These are phyloP conservation scores for Paramecium sonneborni DNA, from an alignment of 73 alveolate species.

Conservation along the genomic window DNA sequence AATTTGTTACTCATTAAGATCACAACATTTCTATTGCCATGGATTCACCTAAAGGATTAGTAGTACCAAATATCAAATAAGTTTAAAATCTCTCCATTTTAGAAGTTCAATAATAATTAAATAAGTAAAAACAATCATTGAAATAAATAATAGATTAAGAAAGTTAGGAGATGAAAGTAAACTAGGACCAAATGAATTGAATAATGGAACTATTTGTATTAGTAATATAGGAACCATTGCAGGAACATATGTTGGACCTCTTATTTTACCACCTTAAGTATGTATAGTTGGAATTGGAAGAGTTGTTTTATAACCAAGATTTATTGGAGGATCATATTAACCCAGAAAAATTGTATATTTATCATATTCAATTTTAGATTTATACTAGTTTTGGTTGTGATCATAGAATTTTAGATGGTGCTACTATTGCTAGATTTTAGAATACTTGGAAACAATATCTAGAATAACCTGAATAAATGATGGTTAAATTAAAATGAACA, in stretches of 20 bases:
- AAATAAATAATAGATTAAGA: constrained; percentile 37
- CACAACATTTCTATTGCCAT: constrained; percentile 90
- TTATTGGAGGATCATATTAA: neutral
- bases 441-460: constrained; percentile 71
- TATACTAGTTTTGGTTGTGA: constrained; percentile 82
- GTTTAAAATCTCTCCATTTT: constrained; percentile 78
- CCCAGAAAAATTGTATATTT: constrained; percentile 13
- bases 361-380: constrained; percentile 47
- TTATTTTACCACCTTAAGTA: constrained; percentile 80
- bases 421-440: constrained; percentile 85
- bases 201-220: constrained; percentile 84
- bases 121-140: neutral
- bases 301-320: constrained; percentile 70
- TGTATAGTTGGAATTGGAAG: constrained; percentile 89
- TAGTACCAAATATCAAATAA: constrained; percentile 83
- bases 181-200: constrained; percentile 77
- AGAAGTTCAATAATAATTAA: constrained; percentile 76
- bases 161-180: constrained; percentile 74
- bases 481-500: constrained; percentile 67
- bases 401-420: constrained; percentile 92
- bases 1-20: constrained; percentile 74
- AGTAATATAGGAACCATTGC: constrained; percentile 77
- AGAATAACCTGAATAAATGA: constrained; percentile 86
- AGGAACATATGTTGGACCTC: constrained; percentile 87
- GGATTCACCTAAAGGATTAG: constrained; percentile 87